Percentiles rank a stretch among this genome's conserved stretches.
phyloP scores from a whole-genome alignment of 768 basidiomycete genomes.

The Paxillus ammoniavirescens region DNA sequence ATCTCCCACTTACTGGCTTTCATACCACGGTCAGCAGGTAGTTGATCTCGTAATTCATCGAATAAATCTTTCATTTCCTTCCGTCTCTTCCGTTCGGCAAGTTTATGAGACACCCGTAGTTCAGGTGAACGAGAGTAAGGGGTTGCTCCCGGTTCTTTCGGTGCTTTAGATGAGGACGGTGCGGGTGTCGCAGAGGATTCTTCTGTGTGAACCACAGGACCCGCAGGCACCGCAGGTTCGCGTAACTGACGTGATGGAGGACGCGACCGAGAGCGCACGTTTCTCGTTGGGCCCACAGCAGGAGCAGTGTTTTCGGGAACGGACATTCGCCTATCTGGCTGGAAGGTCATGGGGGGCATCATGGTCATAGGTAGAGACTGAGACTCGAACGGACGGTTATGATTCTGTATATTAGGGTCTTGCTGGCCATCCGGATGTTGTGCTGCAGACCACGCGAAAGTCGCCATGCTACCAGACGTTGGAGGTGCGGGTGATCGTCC shows the following conservation, averaged over 20 bases:
- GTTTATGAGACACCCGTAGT: constrained; percentile 91
- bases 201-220: constrained; percentile 38
- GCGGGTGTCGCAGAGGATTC: constrained; percentile 40
- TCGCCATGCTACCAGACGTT: constrained; percentile 58
- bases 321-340: constrained; percentile 74
- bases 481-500: constrained; percentile 56
- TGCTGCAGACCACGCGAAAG: constrained; percentile 71
- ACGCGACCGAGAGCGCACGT: constrained; percentile 64
- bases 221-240: constrained; percentile 35
- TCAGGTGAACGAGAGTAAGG: constrained; percentile 97
- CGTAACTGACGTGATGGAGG: constrained; percentile 65
- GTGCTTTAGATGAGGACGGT: constrained; percentile 35
- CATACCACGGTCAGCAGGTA: constrained; percentile 91
- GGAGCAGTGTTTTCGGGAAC: constrained; percentile 58
- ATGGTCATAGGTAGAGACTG: constrained; percentile 44
- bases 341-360: constrained; percentile 58
- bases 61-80: constrained; percentile 99
- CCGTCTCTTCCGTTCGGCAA: constrained; percentile 93
- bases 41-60: constrained; percentile 90
- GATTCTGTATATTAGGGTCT: constrained; percentile 41
- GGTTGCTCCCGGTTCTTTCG: constrained; percentile 55
- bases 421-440: constrained; percentile 44
- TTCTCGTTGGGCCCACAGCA: constrained; percentile 46
- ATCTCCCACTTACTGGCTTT: constrained; percentile 99
- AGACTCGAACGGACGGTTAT: constrained; percentile 50